A percentile compares a stretch with the other conserved stretches of the same genome.
phyloP scores from a whole-genome alignment of 1,139 yeast genomes.

The Taphrina communis region DNA sequence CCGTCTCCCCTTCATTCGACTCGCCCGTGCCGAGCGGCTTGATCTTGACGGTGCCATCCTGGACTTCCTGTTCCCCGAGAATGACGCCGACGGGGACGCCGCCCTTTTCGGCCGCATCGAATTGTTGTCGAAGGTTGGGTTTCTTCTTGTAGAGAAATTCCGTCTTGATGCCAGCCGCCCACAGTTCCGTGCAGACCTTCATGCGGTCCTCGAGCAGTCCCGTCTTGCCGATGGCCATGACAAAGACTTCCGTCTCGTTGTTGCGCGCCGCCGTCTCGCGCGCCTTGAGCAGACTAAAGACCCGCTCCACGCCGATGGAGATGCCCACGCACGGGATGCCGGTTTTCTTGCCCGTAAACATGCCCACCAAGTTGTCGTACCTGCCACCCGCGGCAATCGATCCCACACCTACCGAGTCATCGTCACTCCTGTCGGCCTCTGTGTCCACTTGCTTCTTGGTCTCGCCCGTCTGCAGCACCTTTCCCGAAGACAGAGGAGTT shows the following conservation, averaged over 20 bases:
- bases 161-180: conserved; percentile 87
- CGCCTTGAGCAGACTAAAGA: conserved; percentile 85
- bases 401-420: conserved; percentile 86
- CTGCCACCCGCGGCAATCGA: conserved; percentile 99
- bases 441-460: conserved; percentile 57
- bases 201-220: conserved; percentile 92
- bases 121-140: conserved; percentile 93
- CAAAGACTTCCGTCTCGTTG: conserved; percentile 85
- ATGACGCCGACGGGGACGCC: conserved; percentile 92
- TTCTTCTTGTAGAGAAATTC: conserved; percentile 90
- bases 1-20: conserved; percentile 83
- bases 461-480: conserved; percentile 56
- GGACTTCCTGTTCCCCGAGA: conserved; percentile 90
- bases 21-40: conserved; percentile 88
- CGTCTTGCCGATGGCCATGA: conserved; percentile 96
- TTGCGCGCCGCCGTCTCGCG: conserved; percentile 67
- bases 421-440: conserved; percentile 89
- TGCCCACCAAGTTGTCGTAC: conserved; percentile 92
- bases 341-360: conserved; percentile 81
- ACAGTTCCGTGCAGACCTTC: conserved; percentile 76
- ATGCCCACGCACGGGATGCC: conserved; percentile 97
- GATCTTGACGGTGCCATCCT: conserved; percentile 79
- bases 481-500: conserved; percentile 88
- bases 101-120: conserved; percentile 93
- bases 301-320: conserved; percentile 94